Conservation (phyloP, 2,329 filamentous ascomycete species). For the Aspergillus brunneoviolaceus region DNA sequence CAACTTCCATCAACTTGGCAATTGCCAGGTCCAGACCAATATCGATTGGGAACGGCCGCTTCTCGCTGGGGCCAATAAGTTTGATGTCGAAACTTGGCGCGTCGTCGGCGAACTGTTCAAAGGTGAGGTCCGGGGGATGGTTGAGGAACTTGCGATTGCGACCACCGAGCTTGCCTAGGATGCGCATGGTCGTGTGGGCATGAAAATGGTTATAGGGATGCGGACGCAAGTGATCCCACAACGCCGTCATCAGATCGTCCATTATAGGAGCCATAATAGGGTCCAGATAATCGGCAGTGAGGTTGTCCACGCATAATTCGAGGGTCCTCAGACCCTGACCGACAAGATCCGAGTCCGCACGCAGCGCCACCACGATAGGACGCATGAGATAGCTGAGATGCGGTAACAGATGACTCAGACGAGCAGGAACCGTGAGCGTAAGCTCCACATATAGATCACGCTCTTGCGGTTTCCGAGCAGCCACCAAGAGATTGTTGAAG, state of each 20-base stretch:
- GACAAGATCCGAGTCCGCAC: slow-evolving; percentile 88
- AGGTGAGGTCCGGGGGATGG: slow-evolving; percentile 78
- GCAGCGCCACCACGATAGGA: slow-evolving; percentile 89
- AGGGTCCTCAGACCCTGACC: slow-evolving; percentile 90
- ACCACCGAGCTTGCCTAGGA: slow-evolving; percentile 92
- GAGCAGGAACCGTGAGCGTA: slow-evolving; percentile 90
- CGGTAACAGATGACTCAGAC: slow-evolving; percentile 89
- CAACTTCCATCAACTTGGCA: slow-evolving; percentile 77
- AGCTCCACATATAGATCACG: slow-evolving; percentile 96
- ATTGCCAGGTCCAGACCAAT: slow-evolving; percentile 88
- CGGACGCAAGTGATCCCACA: slow-evolving; percentile 93
- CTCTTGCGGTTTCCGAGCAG: slow-evolving; percentile 84
- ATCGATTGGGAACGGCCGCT: slow-evolving; percentile 81
- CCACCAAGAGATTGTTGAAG: slow-evolving; percentile 88
- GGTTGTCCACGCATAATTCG: slow-evolving; percentile 95
- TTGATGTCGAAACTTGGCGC: slow-evolving; percentile 82
- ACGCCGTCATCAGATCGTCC: slow-evolving; percentile 94
- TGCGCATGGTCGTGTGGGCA: slow-evolving; percentile 95
- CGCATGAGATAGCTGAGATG: slow-evolving; percentile 97
- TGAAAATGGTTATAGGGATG: slow-evolving; percentile 97
- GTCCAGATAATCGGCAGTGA: slow-evolving; percentile 96
- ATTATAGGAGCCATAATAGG: slow-evolving; percentile 99
- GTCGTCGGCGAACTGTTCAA: slow-evolving; percentile 84
- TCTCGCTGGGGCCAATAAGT: slow-evolving; percentile 83
- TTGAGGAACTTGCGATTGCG: slow-evolving; percentile 95